Evolutionary conservation across 768 basidiomycete genomes (phyloP).

Genomic region (Auricularia heimuer): DNA sequence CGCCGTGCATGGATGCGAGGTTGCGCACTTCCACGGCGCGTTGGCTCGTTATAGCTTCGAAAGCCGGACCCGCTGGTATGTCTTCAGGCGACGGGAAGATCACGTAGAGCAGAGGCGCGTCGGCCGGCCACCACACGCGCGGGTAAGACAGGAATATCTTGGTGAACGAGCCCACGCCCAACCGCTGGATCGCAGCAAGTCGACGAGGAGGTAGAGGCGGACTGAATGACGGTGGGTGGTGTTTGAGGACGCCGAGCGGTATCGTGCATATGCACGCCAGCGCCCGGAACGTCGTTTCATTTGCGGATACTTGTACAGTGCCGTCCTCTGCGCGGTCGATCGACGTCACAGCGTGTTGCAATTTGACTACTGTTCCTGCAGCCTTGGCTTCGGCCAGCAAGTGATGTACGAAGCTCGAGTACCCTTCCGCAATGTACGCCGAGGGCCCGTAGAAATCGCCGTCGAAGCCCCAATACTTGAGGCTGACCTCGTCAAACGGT

Average conservation of each 20-base stretch:
- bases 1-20: constrained; percentile 6
- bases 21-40: constrained; percentile 10
- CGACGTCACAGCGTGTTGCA: too few species aligned
- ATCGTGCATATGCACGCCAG: constrained; percentile 4
- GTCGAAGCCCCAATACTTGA: constrained; percentile 13
- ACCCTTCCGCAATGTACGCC: constrained; percentile 7
- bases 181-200: constrained; percentile 9
- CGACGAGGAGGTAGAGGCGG: constrained; percentile 15
- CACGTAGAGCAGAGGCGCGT: neutral
- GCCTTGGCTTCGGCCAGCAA: neutral
- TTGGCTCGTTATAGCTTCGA: constrained; percentile 7
- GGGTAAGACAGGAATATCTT: constrained; percentile 19
- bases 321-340: too few species aligned
- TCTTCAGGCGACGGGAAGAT: constrained; percentile 1
- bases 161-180: constrained; percentile 16
- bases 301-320: neutral
- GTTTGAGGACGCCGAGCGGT: constrained; percentile 18
- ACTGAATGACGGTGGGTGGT: constrained; percentile 9
- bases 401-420: neutral
- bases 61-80: neutral
- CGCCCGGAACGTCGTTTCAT: neutral
- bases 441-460: constrained; percentile 10
- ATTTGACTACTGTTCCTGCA: too few species aligned
- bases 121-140: constrained; percentile 17
- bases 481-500: constrained; percentile 9